Conservation (phyloP, 192 early-diverging fungal genomes). For the Neocallimastix lanati region DNA sequence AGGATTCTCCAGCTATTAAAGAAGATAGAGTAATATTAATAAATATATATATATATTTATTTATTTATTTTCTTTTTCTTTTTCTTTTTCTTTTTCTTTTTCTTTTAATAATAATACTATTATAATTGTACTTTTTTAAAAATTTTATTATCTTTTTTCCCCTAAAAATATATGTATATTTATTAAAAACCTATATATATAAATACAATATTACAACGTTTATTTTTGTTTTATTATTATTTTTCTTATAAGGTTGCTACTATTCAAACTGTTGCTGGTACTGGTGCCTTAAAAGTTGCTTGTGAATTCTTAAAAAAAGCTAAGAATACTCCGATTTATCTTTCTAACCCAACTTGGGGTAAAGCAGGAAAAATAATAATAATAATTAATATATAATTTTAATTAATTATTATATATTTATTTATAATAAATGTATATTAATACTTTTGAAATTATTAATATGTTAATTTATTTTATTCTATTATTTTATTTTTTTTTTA, state of each 20-base stretch:
- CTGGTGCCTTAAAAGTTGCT: constrained; percentile 87
- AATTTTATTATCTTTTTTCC: too few species aligned
- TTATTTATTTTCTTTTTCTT: too few species aligned
- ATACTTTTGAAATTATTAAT: too few species aligned
- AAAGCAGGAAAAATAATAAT: background rate
- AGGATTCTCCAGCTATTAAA: constrained; percentile 42
- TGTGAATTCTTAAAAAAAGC: constrained; percentile 22
- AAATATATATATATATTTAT: background rate
- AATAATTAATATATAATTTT: background rate
- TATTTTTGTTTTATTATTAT: too few species aligned
- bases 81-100: too few species aligned
- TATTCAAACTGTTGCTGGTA: constrained; percentile 93
- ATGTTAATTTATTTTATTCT: too few species aligned
- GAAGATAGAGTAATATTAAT: constrained; percentile 50
- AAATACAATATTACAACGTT: too few species aligned
- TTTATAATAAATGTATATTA: background rate
- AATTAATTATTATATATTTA: background rate
- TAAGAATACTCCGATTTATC: background rate
- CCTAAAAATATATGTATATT: too few species aligned
- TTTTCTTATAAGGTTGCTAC: constrained; percentile 35
- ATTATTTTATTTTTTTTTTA: too few species aligned
- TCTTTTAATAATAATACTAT: too few species aligned
- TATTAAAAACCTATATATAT: too few species aligned
- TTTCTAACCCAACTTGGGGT: background rate
- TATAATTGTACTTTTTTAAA: too few species aligned